A percentile compares a stretch with the other conserved stretches of the same genome.
Evolutionary conservation across 345 rosid genomes (phyloP).

Genomic region (Camelina neglecta): DNA sequence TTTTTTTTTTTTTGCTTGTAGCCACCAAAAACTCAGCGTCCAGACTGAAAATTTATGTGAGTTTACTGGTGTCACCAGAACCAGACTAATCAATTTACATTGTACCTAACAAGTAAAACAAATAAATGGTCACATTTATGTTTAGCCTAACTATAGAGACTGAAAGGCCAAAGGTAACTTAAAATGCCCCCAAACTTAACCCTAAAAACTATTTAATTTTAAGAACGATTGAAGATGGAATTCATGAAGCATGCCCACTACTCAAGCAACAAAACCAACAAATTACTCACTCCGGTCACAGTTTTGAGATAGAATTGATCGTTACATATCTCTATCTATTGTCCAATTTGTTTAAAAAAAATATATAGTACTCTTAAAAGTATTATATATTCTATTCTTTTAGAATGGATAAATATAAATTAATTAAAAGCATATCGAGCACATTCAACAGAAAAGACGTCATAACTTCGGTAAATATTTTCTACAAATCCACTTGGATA

Average conservation of each 20-base stretch:
- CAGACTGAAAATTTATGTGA: background rate
- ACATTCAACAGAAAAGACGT: background rate
- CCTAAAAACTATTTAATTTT: background rate
- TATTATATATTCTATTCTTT: background rate
- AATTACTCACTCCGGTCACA: background rate
- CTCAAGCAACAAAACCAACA: background rate
- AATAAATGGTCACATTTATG: background rate
- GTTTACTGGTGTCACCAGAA: background rate
- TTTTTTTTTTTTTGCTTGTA: too few species aligned
- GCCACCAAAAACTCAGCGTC: too few species aligned
- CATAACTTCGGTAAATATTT: background rate
- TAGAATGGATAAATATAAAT: background rate
- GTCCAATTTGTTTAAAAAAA: background rate
- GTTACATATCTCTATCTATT: background rate
- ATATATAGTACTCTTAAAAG: background rate
- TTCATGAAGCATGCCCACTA: conserved; percentile 1
- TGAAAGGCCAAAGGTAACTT: background rate
- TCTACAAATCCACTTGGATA: background rate
- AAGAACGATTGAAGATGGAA: background rate
- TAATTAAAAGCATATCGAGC: background rate
- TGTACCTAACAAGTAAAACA: background rate
- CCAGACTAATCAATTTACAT: background rate
- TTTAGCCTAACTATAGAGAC: conserved; percentile 3
- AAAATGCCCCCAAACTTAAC: background rate
- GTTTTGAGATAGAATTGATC: background rate